phyloP scores from a whole-genome alignment of 495 filamentous ascomycete genomes.

The Penicillium canariense region DNA sequence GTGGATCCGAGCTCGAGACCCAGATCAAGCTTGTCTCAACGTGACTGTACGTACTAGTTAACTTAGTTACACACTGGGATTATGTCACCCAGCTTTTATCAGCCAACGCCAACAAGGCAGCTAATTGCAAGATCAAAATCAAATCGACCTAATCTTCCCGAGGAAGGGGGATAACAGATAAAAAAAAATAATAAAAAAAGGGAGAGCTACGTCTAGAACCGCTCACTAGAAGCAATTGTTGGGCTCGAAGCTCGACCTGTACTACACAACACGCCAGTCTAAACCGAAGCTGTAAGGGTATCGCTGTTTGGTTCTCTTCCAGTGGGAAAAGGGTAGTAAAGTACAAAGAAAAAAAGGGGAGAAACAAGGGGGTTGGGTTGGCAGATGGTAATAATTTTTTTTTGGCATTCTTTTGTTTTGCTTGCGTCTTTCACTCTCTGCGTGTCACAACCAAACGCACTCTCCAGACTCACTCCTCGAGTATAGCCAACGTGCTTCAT shows the following conservation, averaged over 20 bases:
- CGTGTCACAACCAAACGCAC: conserved; percentile 8
- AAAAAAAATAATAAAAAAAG: neutral
- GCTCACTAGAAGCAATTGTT: neutral
- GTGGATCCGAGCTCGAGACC: neutral
- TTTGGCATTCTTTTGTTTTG: conserved; percentile 16
- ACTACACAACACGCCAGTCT: neutral
- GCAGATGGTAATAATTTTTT: conserved; percentile 15
- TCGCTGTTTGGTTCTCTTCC: conserved; percentile 39
- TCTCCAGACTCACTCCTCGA: neutral
- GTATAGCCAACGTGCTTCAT: neutral
- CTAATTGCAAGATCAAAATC: neutral
- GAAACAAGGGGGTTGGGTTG: conserved; percentile 7
- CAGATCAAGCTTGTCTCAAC: neutral
- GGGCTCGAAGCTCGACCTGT: neutral
- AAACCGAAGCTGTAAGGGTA: conserved; percentile 40
- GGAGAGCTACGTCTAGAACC: neutral
- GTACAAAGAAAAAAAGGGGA: conserved; percentile 27
- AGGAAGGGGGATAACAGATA: neutral
- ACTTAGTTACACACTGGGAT: no score
- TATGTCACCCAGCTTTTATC: neutral
- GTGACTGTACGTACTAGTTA: no score
- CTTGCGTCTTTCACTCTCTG: conserved; percentile 8
- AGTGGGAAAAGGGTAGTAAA: conserved; percentile 22
- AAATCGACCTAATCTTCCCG: neutral
- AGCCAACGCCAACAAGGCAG: neutral